Conservation (phyloP, 2,329 filamentous ascomycete genomes). For the Thielaviopsis ethacetica region DNA sequence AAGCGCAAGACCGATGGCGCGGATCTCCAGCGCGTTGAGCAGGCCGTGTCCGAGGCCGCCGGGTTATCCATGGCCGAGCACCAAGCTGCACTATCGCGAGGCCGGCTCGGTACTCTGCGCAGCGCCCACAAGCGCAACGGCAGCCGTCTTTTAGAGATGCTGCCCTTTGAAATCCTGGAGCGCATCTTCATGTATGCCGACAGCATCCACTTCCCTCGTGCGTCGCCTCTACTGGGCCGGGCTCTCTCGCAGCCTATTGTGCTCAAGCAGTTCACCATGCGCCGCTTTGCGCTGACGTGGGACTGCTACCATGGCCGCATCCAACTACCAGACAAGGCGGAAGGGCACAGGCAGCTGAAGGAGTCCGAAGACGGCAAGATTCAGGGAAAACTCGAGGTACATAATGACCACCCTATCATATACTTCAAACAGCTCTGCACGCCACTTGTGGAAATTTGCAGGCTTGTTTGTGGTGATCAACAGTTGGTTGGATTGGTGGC, state of each 20-base stretch:
- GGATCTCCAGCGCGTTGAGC: neutral
- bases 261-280: slow-evolving; percentile 17
- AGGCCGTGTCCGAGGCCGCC: neutral
- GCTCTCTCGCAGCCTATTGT: slow-evolving; percentile 24
- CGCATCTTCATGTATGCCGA: slow-evolving; percentile 32
- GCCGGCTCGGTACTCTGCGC: neutral
- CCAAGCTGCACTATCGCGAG: neutral
- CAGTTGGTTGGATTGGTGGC: too few species aligned
- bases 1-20: neutral
- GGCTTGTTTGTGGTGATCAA: neutral
- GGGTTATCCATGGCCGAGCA: neutral
- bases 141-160: slow-evolving; percentile 17
- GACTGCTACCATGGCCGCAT: slow-evolving; percentile 19
- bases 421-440: neutral
- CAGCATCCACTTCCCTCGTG: slow-evolving; percentile 30
- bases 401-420: too few species aligned
- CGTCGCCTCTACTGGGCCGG: slow-evolving; percentile 27
- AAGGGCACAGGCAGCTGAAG: neutral
- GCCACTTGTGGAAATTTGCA: too few species aligned
- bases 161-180: slow-evolving; percentile 38
- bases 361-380: neutral
- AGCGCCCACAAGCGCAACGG: neutral
- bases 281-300: slow-evolving; percentile 26
- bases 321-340: slow-evolving; percentile 2
- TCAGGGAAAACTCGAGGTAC: neutral